Conservation (phyloP, 2,329 filamentous ascomycete genomes). For the Aspergillus fructus region DNA sequence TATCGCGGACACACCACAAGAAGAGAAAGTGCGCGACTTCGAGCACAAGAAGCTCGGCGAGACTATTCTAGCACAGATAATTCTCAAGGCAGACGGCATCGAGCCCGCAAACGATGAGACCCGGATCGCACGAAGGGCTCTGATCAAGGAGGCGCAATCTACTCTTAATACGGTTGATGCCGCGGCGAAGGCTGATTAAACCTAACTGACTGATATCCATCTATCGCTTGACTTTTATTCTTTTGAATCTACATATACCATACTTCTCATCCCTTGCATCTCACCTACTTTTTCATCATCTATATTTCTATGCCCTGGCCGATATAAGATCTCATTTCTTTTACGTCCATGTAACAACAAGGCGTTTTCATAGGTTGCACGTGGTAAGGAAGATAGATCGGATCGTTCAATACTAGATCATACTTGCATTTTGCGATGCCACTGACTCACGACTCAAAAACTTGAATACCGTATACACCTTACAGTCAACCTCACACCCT, state of each 20-base stretch:
- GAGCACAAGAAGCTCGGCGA: conserved; percentile 47
- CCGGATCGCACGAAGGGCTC: conserved; percentile 48
- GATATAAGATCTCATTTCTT: background rate
- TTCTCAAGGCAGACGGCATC: conserved; percentile 65
- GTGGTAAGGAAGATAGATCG: background rate
- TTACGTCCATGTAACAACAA: background rate
- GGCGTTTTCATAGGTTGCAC: background rate
- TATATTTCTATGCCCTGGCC: background rate
- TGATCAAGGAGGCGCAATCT: conserved; percentile 45
- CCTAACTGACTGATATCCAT: background rate
- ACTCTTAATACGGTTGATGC: conserved; percentile 39
- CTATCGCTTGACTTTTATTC: background rate
- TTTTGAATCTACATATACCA: background rate
- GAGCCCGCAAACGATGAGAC: conserved; percentile 68
- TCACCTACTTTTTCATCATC: background rate
- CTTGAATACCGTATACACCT: no score
- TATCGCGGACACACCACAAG: conserved; percentile 39
- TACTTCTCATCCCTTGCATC: background rate
- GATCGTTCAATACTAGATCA: background rate
- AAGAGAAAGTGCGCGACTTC: conserved; percentile 40
- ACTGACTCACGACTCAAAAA: no score
- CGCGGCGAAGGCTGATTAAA: conserved; percentile 22
- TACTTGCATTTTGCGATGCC: background rate
- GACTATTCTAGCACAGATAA: conserved; percentile 43
- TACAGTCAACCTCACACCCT: no score